Base-by-base conservation (phyloP, 768 basidiomycete species). In the Cyathus striatus region DNA sequence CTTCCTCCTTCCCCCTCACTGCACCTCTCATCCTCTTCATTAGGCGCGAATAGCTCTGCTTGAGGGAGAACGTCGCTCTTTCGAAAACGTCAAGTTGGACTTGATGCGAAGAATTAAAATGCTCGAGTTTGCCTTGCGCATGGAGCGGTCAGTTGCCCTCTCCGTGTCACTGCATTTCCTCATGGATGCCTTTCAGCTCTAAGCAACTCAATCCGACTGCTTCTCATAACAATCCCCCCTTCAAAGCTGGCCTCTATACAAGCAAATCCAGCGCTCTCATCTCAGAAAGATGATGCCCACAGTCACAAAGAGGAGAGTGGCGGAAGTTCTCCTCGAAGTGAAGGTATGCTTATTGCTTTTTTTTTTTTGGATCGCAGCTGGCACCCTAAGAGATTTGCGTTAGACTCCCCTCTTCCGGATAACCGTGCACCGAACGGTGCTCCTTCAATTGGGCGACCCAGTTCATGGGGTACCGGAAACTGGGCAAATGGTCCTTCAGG, bases 91-190 rank as follows among this genome's bases (percentile, higher is more conserved):
- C 49, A 91, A 96, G 65, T 77, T 93, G 49, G 96, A 98, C 66
- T 75, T 98, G 24, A 85, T 94, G 78, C 82, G 94, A 48, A 82
- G 96, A 46, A 96, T 97, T 52, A 96, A 96, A 79, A 96, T 99
- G 95, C 81, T 99, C 40, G 96, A 99, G 66, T 97, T 92, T 64
- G 96, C 95, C 30, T 72, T 99, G 38, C 83, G 92, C 37, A 83
- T 94, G 72, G 96, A 99, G 69, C 83, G 96, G 94, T 96, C 49
- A 56, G 79, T 72, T 48, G 44, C 45, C 27, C 47, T 37, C 45
- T 43, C 46, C 17, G 49, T 30, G 44, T 34, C 44, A 20, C 34
- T 34, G 37, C 35, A 43, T 47, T 52, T 55, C 52, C 59, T 72
- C 59, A 71, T 63, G 62, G 65, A 61, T 63, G 53, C 52, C 53